Percentiles rank a stretch among this genome's conserved stretches.
These are phyloP conservation scores for Carex pumila DNA, from an alignment of 176 grass and related monocot species.

Conservation along the genomic window DNA sequence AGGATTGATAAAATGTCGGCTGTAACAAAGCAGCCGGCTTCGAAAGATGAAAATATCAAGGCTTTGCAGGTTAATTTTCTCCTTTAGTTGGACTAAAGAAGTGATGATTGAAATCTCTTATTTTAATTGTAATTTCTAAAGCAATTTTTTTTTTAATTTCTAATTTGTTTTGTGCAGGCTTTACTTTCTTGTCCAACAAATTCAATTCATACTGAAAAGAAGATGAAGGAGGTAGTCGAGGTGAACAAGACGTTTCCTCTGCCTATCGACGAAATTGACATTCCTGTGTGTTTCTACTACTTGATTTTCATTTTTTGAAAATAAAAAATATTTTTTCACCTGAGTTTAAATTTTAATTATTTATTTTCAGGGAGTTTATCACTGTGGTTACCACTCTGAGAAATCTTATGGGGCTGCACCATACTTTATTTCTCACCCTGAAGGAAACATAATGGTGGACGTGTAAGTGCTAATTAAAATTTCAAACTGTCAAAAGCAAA, in stretches of 20 bases:
- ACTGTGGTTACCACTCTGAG: slow-evolving; percentile 76
- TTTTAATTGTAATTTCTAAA: not conserved
- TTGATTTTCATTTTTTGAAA: not conserved
- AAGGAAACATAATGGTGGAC: slow-evolving; percentile 86
- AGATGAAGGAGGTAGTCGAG: slow-evolving; percentile 49
- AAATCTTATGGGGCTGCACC: slow-evolving; percentile 68
- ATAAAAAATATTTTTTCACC: not conserved
- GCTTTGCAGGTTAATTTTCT: slow-evolving; percentile 46
- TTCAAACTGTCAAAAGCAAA: not conserved
- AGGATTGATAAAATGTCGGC: slow-evolving; percentile 52
- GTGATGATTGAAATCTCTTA: not conserved
- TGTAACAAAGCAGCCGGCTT: slow-evolving; percentile 50
- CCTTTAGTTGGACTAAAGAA: not conserved
- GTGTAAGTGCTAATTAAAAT: slow-evolving; percentile 59
- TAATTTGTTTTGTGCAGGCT: slow-evolving; percentile 34
- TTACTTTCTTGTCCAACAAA: slow-evolving; percentile 73
- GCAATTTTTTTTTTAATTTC: not conserved
- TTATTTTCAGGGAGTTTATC: slow-evolving; percentile 64
- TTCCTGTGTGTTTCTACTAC: slow-evolving; percentile 34
- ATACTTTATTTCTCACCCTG: slow-evolving; percentile 63
- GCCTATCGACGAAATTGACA: slow-evolving; percentile 32
- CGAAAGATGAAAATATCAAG: slow-evolving; percentile 48
- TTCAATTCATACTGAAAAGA: slow-evolving; percentile 69
- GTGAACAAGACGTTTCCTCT: slow-evolving; percentile 82
- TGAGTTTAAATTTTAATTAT: not conserved